These are phyloP conservation scores for Cercospora brassicicola DNA, from an alignment of 2,329 filamentous ascomycete species.

Conservation along the genomic window DNA sequence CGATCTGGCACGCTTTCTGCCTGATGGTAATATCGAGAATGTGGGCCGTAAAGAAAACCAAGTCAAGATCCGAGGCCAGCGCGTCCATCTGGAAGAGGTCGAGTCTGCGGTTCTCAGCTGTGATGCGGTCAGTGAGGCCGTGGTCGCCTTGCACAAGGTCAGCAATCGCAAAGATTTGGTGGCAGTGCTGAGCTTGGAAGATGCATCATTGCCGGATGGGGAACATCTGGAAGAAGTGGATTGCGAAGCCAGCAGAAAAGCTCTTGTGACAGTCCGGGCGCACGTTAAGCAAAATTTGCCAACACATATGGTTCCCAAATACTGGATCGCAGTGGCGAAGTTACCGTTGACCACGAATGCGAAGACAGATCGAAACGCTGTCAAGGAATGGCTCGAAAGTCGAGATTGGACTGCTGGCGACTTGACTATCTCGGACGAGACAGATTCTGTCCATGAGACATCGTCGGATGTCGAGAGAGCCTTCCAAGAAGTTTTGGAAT, in stretches of 20 bases:
- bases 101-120: not conserved
- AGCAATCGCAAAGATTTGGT: not conserved
- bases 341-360: not conserved
- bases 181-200: not conserved
- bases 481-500: not conserved
- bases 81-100: constrained; percentile 1
- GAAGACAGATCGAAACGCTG: not conserved
- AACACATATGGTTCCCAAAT: not conserved
- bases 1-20: constrained; percentile 9
- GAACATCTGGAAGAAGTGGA: not conserved
- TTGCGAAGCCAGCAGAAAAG: not conserved
- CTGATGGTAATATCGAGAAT: constrained; percentile 1
- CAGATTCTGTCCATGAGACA: not conserved
- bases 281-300: not conserved
- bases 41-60: not conserved
- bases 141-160: not conserved
- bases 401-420: not conserved
- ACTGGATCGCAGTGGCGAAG: not conserved
- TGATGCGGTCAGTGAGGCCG: not conserved
- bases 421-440: not conserved
- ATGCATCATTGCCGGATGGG: not conserved
- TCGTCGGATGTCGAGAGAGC: not conserved
- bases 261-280: not conserved
- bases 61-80: constrained; percentile 6
- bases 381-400: not conserved